phyloP scores from a whole-genome alignment of 2,329 filamentous ascomycete genomes.

The Cordyceps fumosorosea region DNA sequence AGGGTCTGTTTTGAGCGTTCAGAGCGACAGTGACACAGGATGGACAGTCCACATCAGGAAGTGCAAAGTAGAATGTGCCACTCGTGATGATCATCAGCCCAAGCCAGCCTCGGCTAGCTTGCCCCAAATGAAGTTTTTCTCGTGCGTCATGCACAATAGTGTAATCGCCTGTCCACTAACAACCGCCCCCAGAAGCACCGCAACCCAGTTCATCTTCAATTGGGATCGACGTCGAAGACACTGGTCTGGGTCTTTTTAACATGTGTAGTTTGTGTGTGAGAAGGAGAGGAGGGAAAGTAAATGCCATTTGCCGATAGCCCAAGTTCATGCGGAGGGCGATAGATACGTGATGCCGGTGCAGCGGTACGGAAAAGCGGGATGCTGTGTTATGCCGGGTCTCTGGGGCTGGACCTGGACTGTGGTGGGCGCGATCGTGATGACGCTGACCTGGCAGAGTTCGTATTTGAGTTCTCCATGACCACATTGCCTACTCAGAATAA shows the following conservation, averaged over 20 bases:
- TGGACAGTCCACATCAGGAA: not conserved
- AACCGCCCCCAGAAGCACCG: not conserved
- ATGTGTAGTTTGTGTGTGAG: not conserved
- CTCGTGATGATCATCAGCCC: not conserved
- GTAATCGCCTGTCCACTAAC: not conserved
- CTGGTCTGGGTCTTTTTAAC: not conserved
- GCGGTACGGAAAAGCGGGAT: not conserved
- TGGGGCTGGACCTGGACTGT: not conserved
- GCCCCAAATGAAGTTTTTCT: not conserved
- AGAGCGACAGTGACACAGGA: not conserved
- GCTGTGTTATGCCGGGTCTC: not conserved
- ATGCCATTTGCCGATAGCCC: not conserved
- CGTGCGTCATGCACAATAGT: not conserved
- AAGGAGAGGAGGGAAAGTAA: not conserved
- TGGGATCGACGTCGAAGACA: slow-evolving; percentile 6
- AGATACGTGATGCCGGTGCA: not conserved
- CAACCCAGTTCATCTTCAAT: slow-evolving; percentile 1
- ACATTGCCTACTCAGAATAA: not conserved
- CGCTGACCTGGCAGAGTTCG: slow-evolving; percentile 4
- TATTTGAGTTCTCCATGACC: slow-evolving; percentile 2
- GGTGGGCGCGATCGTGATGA: slow-evolving; percentile 1
- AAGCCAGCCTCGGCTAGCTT: slow-evolving; percentile 8
- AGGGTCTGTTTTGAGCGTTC: not conserved
- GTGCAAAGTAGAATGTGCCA: not conserved
- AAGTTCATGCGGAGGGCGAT: not conserved